Evolutionary conservation across 257 asterid genomes (phyloP), one percentile per base, ranked within the genome.

Genomic region (Solanum infundibuliforme): DNA sequence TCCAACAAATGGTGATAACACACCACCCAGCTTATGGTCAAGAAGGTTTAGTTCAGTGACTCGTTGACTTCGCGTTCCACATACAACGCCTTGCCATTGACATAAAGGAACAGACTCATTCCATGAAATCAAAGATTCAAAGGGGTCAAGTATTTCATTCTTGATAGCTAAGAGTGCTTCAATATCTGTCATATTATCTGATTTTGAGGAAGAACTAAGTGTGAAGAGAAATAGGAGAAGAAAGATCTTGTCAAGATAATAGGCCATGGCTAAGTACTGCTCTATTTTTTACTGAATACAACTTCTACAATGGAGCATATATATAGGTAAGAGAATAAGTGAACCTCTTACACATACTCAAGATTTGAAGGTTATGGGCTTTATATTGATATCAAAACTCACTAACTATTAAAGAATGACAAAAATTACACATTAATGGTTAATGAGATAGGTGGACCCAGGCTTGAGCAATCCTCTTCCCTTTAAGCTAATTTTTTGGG

Each of bases 121-220:
- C 77, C 77, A 71, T 71, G 41, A 39, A 39, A 8, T 39, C 7
- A 31, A 20, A 7, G 77, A 71, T 1, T 32, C 77, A 71, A 71
- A 71, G 3, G 25, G 41, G 2, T 71, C 41, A 4, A 71, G 0
- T 16, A 16, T 71, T 31, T 71, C 13, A 16, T 4, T 14, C 41
- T 4, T 71, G 25, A 71, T 71, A 3, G 43, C 79, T 32, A 72
- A 7, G 4, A 72, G 79, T 32, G 55, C 29, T 76, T 76, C 85
- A 46, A 46, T 76, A 69, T 73, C 90, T 66, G 32, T 75, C 55
- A 75, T 23, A 36, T 36, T 75, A 75, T 75, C 55, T 75, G 21
- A 39, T 11, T 75, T 38, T 75, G 55, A 11, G 55, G 34, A 20
- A 3, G 20, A 5, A 38, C 20, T 12, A 8, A 36, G 32, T 21